Evolutionary conservation across 2,329 filamentous ascomycete species (phyloP).

Genomic region (Aspergillus sp.): DNA sequence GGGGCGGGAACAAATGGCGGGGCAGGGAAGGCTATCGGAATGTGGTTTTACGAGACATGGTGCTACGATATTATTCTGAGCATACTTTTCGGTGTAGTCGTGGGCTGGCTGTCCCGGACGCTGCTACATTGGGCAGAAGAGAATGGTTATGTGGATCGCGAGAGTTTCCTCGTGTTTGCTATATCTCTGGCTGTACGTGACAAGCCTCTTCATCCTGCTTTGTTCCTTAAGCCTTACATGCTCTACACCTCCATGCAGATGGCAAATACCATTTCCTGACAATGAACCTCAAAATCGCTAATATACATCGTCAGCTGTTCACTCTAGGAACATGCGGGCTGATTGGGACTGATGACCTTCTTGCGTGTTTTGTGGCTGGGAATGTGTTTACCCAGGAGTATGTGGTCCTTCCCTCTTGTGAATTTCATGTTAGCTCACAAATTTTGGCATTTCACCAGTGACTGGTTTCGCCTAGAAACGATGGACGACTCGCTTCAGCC

Average conservation of each 20-base stretch:
- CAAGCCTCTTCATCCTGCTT: too few relatives aligned
- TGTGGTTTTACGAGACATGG: constrained; percentile 87
- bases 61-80: constrained; percentile 80
- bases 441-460: constrained; percentile 42
- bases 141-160: constrained; percentile 77
- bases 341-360: constrained; percentile 83
- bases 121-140: constrained; percentile 82
- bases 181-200: constrained; percentile 71
- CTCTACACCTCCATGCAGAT: too few relatives aligned
- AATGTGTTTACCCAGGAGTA: constrained; percentile 87
- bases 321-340: constrained; percentile 84
- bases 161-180: constrained; percentile 85
- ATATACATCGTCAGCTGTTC: constrained; percentile 59
- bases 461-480: constrained; percentile 90
- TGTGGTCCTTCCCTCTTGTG: constrained; percentile 22
- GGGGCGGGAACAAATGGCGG: constrained; percentile 60
- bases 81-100: constrained; percentile 71
- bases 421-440: constrained; percentile 15
- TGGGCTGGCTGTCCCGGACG: constrained; percentile 81
- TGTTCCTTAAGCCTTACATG: too few relatives aligned
- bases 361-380: constrained; percentile 90
- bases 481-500: constrained; percentile 90
- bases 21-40: constrained; percentile 66
- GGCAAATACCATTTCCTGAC: background rate
- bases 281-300: constrained; percentile 12